Percentiles rank a stretch among this genome's conserved stretches.
phyloP scores from a whole-genome alignment of 192 early-diverging fungal species.

The Backusella macrospora region DNA sequence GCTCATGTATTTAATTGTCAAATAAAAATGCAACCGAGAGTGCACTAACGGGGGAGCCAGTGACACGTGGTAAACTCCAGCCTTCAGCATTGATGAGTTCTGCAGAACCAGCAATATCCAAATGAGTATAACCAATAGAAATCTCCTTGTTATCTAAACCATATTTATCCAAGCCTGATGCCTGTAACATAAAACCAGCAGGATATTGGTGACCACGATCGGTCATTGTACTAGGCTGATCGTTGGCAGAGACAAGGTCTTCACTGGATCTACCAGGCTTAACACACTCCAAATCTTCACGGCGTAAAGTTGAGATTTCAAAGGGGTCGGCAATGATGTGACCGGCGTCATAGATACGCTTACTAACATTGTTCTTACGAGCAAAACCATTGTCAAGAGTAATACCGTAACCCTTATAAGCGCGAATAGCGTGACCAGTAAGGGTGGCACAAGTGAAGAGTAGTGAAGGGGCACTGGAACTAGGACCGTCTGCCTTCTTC shows the following conservation, averaged over 20 bases:
- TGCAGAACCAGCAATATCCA: slow-evolving; percentile 83
- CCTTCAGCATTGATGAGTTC: slow-evolving; percentile 67
- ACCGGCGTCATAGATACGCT: slow-evolving; percentile 65
- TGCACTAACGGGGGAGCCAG: slow-evolving; percentile 77
- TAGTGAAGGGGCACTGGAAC: slow-evolving; percentile 47
- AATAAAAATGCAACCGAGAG: slow-evolving; percentile 74
- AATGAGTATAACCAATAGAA: slow-evolving; percentile 80
- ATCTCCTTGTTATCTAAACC: slow-evolving; percentile 59
- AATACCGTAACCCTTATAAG: slow-evolving; percentile 76
- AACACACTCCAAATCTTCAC: slow-evolving; percentile 74
- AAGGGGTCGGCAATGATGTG: slow-evolving; percentile 78
- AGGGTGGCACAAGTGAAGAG: slow-evolving; percentile 86
- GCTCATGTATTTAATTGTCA: background rate
- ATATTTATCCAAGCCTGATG: slow-evolving; percentile 75
- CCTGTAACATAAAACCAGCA: slow-evolving; percentile 79
- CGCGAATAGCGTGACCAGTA: slow-evolving; percentile 82
- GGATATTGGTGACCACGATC: slow-evolving; percentile 87
- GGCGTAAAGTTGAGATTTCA: slow-evolving; percentile 78
- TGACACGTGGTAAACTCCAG: slow-evolving; percentile 69
- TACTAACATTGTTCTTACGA: slow-evolving; percentile 58
- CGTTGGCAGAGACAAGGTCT: slow-evolving; percentile 85
- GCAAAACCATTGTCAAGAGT: slow-evolving; percentile 80
- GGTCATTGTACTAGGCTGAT: slow-evolving; percentile 69
- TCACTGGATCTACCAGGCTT: slow-evolving; percentile 67
- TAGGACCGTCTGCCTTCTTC: slow-evolving; percentile 43